These are phyloP conservation scores for Aspergillus japonicus DNA, from an alignment of 2,329 filamentous ascomycete species.

Conservation along the genomic window DNA sequence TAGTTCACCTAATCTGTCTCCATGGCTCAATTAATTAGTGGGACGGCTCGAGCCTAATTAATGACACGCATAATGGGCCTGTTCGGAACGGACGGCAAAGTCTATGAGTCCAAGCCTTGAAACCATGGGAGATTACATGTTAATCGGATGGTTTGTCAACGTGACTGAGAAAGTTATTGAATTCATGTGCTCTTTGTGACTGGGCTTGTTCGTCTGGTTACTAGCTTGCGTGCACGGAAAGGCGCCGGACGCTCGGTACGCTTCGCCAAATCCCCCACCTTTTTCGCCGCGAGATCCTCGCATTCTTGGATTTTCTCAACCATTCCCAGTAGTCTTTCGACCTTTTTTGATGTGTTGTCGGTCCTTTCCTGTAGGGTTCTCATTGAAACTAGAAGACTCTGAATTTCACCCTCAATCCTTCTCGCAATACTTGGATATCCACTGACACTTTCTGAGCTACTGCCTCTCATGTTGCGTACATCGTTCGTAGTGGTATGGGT, in stretches of 20 bases:
- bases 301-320: not conserved
- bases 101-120: too few species aligned
- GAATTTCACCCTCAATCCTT: not conserved
- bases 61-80: too few species aligned
- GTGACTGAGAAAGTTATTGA: not conserved
- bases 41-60: too few species aligned
- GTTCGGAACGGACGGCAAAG: too few species aligned
- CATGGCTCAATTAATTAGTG: too few species aligned
- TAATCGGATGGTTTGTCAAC: not conserved
- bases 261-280: not conserved
- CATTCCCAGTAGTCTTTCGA: not conserved
- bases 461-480: not conserved
- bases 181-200: not conserved
- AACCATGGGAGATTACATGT: too few species aligned
- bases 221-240: not conserved
- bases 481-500: not conserved
- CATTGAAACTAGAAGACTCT: not conserved
- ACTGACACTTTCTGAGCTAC: not conserved
- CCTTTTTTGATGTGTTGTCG: not conserved
- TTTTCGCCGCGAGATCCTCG: not conserved
- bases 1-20: too few species aligned
- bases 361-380: not conserved
- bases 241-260: not conserved
- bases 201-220: not conserved
- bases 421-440: not conserved